A percentile compares a stretch with the other conserved stretches of the same genome.
Evolutionary conservation across 2,329 filamentous ascomycete species (phyloP).

Genomic region (Anthostomella pinea): DNA sequence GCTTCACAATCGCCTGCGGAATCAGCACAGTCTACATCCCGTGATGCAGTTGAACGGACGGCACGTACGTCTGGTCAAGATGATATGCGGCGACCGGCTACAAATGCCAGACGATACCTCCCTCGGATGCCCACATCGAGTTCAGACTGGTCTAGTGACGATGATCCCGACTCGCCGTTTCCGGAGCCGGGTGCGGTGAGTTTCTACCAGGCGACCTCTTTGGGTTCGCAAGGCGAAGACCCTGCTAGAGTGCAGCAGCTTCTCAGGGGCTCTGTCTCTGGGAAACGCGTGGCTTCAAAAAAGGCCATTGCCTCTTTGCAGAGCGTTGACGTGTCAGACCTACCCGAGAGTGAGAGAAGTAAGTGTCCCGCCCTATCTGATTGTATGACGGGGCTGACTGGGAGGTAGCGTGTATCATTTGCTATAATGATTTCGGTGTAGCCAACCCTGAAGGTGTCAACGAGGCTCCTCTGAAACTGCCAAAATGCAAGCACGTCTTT

Average conservation of each 20-base stretch:
- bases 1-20: no score
- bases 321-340: slow-evolving; percentile 42
- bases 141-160: slow-evolving; percentile 20
- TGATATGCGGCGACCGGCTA: slow-evolving; percentile 4
- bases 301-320: slow-evolving; percentile 45
- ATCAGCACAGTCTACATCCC: no score
- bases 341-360: slow-evolving; percentile 49
- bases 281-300: slow-evolving; percentile 47
- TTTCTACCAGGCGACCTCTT: slow-evolving; percentile 8
- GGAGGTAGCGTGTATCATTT: slow-evolving; percentile 61
- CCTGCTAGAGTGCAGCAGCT: slow-evolving; percentile 43
- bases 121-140: slow-evolving; percentile 10
- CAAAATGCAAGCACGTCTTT: slow-evolving; percentile 63
- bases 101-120: slow-evolving; percentile 7
- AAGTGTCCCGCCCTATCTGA: slow-evolving; percentile 25
- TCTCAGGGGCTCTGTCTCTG: slow-evolving; percentile 41
- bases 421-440: slow-evolving; percentile 61
- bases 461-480: slow-evolving; percentile 56
- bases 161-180: slow-evolving; percentile 1
- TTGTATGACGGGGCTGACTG: no score
- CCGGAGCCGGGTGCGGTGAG: neutral
- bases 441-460: slow-evolving; percentile 55
- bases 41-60: no score
- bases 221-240: slow-evolving; percentile 23
- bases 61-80: no score